Percentiles rank a stretch among this genome's conserved stretches.
These are phyloP conservation scores for Vaccinium corymbosum DNA, from an alignment of 148 eudicot species.

Conservation along the genomic window DNA sequence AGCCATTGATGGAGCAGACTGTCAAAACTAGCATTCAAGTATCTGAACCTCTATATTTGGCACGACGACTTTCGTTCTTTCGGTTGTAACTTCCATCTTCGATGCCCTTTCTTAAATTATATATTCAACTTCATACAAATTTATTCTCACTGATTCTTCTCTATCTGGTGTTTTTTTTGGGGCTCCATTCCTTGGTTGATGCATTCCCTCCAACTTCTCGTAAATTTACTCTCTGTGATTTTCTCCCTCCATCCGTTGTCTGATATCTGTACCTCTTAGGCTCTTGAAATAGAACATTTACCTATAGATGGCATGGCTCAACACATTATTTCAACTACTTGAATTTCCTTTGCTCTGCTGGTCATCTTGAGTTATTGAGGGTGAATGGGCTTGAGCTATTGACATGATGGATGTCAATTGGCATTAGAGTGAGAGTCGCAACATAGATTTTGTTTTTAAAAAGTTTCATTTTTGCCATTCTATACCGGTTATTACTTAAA, in stretches of 20 bases:
- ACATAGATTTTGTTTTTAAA: no score
- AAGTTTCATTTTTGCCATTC: background rate
- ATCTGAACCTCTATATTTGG: background rate
- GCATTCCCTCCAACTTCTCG: background rate
- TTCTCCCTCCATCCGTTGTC: background rate
- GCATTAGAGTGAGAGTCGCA: background rate
- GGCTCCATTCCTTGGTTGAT: background rate
- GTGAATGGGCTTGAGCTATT: background rate
- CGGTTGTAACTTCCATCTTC: background rate
- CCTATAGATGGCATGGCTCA: background rate
- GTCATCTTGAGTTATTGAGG: background rate
- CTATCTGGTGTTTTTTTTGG: background rate
- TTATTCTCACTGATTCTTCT: background rate
- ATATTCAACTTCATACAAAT: background rate
- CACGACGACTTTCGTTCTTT: background rate
- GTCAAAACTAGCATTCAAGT: background rate
- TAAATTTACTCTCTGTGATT: background rate
- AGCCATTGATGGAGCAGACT: background rate
- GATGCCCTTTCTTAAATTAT: background rate
- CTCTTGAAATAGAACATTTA: background rate
- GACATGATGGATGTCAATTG: background rate
- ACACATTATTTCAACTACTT: background rate
- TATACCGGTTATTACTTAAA: background rate
- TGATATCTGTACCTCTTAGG: slow-evolving; percentile 5
- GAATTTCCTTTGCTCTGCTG: background rate